Evolutionary conservation across 2,329 filamentous ascomycete genomes (phyloP), one percentile per base, ranked within the genome.

Genomic region (Fusarium solani-melongenae): DNA sequence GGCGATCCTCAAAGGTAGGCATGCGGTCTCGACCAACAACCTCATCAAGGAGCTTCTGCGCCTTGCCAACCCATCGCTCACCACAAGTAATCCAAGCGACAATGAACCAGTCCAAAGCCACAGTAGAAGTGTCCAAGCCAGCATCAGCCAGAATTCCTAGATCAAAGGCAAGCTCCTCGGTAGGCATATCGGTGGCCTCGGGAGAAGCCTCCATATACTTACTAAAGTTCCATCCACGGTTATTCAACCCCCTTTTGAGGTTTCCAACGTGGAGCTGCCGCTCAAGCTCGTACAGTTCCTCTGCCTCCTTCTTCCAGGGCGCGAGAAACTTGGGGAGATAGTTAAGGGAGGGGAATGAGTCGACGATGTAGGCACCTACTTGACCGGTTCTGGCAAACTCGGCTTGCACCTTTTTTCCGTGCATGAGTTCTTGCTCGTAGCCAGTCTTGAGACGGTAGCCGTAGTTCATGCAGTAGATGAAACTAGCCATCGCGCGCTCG

Each of bases 301-400:
- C 80, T 6, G 76, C 81, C 31, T 80, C 71, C 36, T 41, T 69
- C 62, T 82, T 82, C 82, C 82, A 83, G 0, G 80, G 82, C 0
- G 81, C 79, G 0, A 87, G 70, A 10, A 69, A 68, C 0, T 56
- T 63, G 0, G 86, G 86, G 1, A 87, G 77, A 31, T 76, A 20
- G 60, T 86, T 84, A 2, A 87, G 80, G 5, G 77, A 41, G 0
- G 85, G 85, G 33, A 87, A 77, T 0, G 80, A 77, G 66, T 87
- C 85, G 1, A 85, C 83, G 1, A 86, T 71, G 73, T 81, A 81
- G 0, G 76, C 74, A 5, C 83, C 82, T 1, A 82, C 75, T 44
- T 81, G 77, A 2, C 67, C 79, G 0, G 70, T 70, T 20, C 75
- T 49, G 9, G 71, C 62, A 51, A 80, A 79, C 59, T 79, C 76